These are phyloP conservation scores for Hypoxylon cercidicola DNA, from an alignment of 495 filamentous ascomycete genomes.

Conservation along the genomic window DNA sequence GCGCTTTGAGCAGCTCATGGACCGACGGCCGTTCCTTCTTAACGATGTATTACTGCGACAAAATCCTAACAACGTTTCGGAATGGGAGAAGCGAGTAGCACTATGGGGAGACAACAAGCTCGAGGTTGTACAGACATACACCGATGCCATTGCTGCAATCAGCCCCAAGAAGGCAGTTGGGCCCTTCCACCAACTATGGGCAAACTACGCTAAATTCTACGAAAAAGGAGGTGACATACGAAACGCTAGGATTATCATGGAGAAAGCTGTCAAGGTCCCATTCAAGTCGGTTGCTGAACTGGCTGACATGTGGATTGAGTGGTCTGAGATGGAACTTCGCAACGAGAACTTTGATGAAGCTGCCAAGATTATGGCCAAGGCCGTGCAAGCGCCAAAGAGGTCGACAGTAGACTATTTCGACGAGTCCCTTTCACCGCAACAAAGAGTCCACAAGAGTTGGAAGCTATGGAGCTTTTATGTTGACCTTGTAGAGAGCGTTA, in stretches of 20 bases:
- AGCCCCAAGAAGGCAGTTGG: constrained; percentile 95
- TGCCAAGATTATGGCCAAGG: constrained; percentile 95
- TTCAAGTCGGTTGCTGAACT: constrained; percentile 95
- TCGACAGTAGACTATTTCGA: constrained; percentile 99
- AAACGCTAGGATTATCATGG: constrained; percentile 90
- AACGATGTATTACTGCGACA: constrained; percentile 97
- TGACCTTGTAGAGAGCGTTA: constrained; percentile 94
- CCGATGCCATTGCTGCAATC: constrained; percentile 90
- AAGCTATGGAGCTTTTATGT: constrained; percentile 99
- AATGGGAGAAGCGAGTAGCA: constrained; percentile 96
- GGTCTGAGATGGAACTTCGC: constrained; percentile 97
- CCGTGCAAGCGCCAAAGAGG: constrained; percentile 91
- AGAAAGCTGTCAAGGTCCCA: constrained; percentile 96
- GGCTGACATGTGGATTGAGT: constrained; percentile 98
- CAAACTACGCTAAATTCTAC: constrained; percentile 98
- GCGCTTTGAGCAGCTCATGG: constrained; percentile 98
- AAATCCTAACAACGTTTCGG: constrained; percentile 94
- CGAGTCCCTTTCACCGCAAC: constrained; percentile 91
- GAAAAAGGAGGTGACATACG: constrained; percentile 87
- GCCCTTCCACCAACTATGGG: constrained; percentile 93
- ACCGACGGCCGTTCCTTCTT: constrained; percentile 92
- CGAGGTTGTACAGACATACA: constrained; percentile 94
- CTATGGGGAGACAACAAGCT: constrained; percentile 94
- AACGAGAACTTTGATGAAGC: constrained; percentile 96
- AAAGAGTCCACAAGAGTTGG: constrained; percentile 98